A percentile compares a stretch with the other conserved stretches of the same genome.
These are phyloP conservation scores for Aspergillus sp. DNA, from an alignment of 2,329 filamentous ascomycete species.

Conservation along the genomic window DNA sequence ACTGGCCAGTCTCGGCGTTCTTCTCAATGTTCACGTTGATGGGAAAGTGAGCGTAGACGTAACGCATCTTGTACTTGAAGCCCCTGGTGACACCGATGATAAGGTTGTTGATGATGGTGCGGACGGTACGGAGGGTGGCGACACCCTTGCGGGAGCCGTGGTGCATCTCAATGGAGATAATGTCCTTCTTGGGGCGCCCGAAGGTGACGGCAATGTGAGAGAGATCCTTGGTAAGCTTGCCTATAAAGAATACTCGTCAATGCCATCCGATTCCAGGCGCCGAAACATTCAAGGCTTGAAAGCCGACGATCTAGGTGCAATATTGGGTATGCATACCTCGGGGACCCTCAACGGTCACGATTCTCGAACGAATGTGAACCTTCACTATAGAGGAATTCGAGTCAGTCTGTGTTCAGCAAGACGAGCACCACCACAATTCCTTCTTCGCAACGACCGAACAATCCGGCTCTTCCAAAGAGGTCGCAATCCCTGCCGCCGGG, in stretches of 20 bases:
- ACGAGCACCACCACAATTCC: not conserved
- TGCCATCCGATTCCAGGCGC: not conserved
- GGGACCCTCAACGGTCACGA: constrained; percentile 96
- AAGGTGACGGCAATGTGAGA: constrained; percentile 97
- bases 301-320: not conserved
- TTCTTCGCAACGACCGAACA: not conserved
- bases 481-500: not conserved
- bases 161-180: constrained; percentile 97
- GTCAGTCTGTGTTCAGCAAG: constrained; percentile 24
- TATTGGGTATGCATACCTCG: constrained; percentile 61
- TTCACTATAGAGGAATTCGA: constrained; percentile 67
- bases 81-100: constrained; percentile 98
- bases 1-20: constrained; percentile 84
- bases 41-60: constrained; percentile 99
- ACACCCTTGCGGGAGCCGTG: constrained; percentile 98
- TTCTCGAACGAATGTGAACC: constrained; percentile 93
- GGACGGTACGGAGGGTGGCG: constrained; percentile 95
- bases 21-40: constrained; percentile 99
- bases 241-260: constrained; percentile 42
- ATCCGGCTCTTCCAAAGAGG: constrained; percentile 5
- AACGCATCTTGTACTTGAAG: constrained; percentile 99
- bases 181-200: constrained; percentile 77
- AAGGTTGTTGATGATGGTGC: constrained; percentile 97
- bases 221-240: constrained; percentile 96
- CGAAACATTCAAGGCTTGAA: not conserved